Base-by-base conservation (phyloP, 139 green algal genomes). In the Chlorella sp. region DNA sequence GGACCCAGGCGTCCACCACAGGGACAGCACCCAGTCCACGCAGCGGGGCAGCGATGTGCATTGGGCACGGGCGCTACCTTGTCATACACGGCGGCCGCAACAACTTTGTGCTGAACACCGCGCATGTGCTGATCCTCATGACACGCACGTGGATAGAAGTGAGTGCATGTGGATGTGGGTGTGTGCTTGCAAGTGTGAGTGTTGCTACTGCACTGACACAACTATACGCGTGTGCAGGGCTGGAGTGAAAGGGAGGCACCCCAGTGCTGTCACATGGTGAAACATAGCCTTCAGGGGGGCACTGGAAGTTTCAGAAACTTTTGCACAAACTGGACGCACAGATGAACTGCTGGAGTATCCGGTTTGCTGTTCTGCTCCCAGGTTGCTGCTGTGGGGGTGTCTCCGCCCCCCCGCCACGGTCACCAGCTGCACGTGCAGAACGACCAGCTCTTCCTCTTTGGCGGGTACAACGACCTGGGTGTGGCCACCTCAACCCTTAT, bases 61-160 rank as follows among this genome's bases (percentile, higher is more conserved):
- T 89, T n/a, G 85, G 82, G 1, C 82, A 89, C 71, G 75, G 74
- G 35, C 83, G 71, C 51, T 70, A 83, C 34, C 62, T 95, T 42
- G 91, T 86, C 55, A 35, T 96, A 27, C 81, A 92, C 70, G 91
- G 90, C n/a, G 91, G 91, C 31, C 49, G 68, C 29, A 89, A 83
- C 75, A 92, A 94, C 82, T 95, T 95, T 67, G 86, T 95, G 66
- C 77, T 94, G 72, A 84, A 93, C 31, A 90, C 96, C 79, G 70
- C 94, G 51, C 90, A 86, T 63, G 74, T 89, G 60, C 78, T 94
- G 60, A 85, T 94, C 76, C 72, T 92, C 31, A 69, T 88, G 60
- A n/a, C n/a, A 67, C 87, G n/a, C n/a, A n/a, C n/a, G 68, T 87
- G 75, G 64, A 50, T 80, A 17, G 36, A 24, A 2, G 20, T 6